Base-by-base conservation (phyloP, 2,329 filamentous ascomycete genomes). In the Fusarium equiseti region DNA sequence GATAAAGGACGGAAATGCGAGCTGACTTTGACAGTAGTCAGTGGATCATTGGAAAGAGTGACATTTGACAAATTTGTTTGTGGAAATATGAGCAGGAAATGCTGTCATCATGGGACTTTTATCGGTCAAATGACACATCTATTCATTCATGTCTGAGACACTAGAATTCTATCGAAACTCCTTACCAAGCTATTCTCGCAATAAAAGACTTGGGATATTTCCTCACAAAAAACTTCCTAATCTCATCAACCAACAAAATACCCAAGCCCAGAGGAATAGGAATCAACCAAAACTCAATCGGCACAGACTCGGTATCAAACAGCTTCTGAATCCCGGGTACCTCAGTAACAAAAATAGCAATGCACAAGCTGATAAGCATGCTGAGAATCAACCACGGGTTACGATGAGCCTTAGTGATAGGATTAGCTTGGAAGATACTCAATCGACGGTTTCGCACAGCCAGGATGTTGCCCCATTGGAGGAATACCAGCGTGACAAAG, bases 381-480 rank as follows among this genome's bases (percentile, higher is more conserved):
- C 83, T 80, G 2, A 82, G 76, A 2, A 85, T 68, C 18, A 87
- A 73, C 84, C 83, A 86, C 0, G 83, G 84, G 60, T 88, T 88
- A 16, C 84, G 82, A 5, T 84, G 78, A 65, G 81, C 73, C 64
- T 81, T 79, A 24, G 80, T 80, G 6, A 87, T 75, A 0, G 86
- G 86, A 52, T 85, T 83, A 0, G 85, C 84, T 67, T 87, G 84
- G 27, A 88, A 70, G 40, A 88, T 83, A 44, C 83, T 86, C 55
- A 87, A 76, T 3, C 84, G 80, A 38, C 86, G 85, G 68, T 85
- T 88, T 50, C 86, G 83, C 8, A 87, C 82, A 1, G 81, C 77
- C 26, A 87, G 77, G 40, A 88, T 82, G 64, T 87, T 87, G 4
- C 85, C 85, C 82, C 84, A 86, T 62, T 88, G 86, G 40, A 88